Evolutionary conservation across 768 basidiomycete genomes (phyloP), one percentile per base, ranked within the genome.

Genomic region (Agrocybe pediades): DNA sequence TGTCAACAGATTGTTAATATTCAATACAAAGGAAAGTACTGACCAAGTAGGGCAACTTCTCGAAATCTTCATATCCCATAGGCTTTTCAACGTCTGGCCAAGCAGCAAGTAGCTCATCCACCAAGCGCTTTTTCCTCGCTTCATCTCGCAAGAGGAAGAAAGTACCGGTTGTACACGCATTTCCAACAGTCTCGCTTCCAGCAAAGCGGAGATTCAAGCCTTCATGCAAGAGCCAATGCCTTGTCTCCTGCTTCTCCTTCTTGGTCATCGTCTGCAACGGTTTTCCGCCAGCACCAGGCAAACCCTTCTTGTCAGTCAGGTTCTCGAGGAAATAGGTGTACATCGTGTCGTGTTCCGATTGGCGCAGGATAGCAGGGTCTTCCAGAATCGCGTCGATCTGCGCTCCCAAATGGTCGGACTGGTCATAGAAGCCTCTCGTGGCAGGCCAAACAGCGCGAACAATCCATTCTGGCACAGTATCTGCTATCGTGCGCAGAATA

Each of bases 1-100:
- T n/a, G n/a, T n/a, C n/a, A n/a, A n/a, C n/a, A n/a, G n/a, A n/a
- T n/a, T n/a, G n/a, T n/a, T n/a, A 23, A 23, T 19, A 39, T 26
- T 7, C n/a, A 19, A 27, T 21, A 21, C 13, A 33, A 26, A 15
- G 17, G 19, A 27, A n/a, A 20, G 41, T n/a, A 57, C 71, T 23
- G 43, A 74, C 72, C 33, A 75, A 60, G 54, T 74, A 76, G 16
- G 73, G 73, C 26, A 75, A 41, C 47, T 65, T 70, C 51, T 76
- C 72, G n/a, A 74, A 44, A 2, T 46, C 53, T 40, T 69, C 67
- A 33, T 67, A 70, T 5, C 54, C 41, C 19, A 70, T 52, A 3
- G 52, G 50, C 15, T 48, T 43, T 15, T 71, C 66, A 19, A 64
- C 54, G 9, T 70, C 65, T 1, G 74, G 74, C 71, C 73, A 76